A percentile compares a stretch with the other conserved stretches of the same genome.
These are phyloP conservation scores for Starmerella cellae DNA, from an alignment of 805 yeast genomes.

Conservation along the genomic window DNA sequence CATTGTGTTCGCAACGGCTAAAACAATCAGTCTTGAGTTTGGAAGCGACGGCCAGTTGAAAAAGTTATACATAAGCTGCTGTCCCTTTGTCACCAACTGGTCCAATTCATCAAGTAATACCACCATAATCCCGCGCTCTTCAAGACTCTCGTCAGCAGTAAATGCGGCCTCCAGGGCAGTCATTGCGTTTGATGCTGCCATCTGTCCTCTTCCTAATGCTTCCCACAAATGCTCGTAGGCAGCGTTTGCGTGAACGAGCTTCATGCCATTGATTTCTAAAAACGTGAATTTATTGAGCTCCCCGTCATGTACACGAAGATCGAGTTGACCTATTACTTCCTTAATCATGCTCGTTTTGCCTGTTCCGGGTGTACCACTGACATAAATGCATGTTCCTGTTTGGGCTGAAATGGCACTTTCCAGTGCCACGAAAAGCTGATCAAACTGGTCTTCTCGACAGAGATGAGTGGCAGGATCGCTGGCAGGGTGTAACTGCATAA, in stretches of 20 bases:
- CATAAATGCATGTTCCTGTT: slow-evolving; percentile 72
- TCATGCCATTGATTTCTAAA: slow-evolving; percentile 83
- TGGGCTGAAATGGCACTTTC: slow-evolving; percentile 58
- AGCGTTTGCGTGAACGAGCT: slow-evolving; percentile 60
- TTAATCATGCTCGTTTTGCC: slow-evolving; percentile 92
- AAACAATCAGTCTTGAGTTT: slow-evolving; percentile 65
- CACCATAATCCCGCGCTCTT: slow-evolving; percentile 42
- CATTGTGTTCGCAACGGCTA: slow-evolving; percentile 96
- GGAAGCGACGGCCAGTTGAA: slow-evolving; percentile 93
- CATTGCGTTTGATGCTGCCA: slow-evolving; percentile 53
- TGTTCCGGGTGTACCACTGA: slow-evolving; percentile 96
- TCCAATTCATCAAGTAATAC: slow-evolving; percentile 86
- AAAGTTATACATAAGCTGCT: slow-evolving; percentile 77
- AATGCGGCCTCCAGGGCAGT: slow-evolving; percentile 61
- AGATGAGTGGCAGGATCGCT: slow-evolving; percentile 43
- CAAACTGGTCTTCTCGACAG: slow-evolving; percentile 75
- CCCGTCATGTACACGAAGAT: slow-evolving; percentile 30
- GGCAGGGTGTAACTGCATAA: slow-evolving; percentile 15
- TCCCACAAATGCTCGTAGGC: slow-evolving; percentile 80
- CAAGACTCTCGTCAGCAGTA: slow-evolving; percentile 22
- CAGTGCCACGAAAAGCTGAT: slow-evolving; percentile 50
- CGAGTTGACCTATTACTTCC: slow-evolving; percentile 65
- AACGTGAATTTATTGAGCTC: slow-evolving; percentile 46
- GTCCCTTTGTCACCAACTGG: slow-evolving; percentile 71
- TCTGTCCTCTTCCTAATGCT: slow-evolving; percentile 43